Percentiles rank a stretch among this genome's conserved stretches.
Conservation (phyloP, 768 basidiomycete genomes). For the Strobilomyces dryophilus region DNA sequence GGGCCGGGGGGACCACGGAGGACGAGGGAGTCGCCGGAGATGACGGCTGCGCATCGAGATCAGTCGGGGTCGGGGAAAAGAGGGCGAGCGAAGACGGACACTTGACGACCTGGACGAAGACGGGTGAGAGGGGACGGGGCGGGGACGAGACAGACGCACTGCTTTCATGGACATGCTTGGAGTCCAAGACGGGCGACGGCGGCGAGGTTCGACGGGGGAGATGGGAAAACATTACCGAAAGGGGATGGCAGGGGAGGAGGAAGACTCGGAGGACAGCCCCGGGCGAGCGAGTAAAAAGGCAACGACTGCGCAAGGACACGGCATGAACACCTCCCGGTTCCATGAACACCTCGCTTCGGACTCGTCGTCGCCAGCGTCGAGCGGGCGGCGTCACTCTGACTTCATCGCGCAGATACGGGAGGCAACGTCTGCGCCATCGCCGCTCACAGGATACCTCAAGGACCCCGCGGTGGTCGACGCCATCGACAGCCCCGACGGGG, state of each 20-base stretch:
- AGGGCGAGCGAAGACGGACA: slow-evolving; percentile 39
- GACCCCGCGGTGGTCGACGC: slow-evolving; percentile 39
- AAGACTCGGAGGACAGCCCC: too few species aligned
- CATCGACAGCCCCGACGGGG: slow-evolving; percentile 30
- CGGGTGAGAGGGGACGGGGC: neutral
- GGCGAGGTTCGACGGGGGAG: neutral
- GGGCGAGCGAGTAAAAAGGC: slow-evolving; percentile 1
- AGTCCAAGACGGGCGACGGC: too few species aligned
- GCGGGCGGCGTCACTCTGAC: slow-evolving; percentile 21
- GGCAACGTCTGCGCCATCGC: slow-evolving; percentile 42
- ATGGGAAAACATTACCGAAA: neutral
- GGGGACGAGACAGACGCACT: slow-evolving; percentile 42
- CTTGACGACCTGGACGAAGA: slow-evolving; percentile 53
- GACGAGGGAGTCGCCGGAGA: slow-evolving; percentile 88
- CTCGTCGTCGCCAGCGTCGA: slow-evolving; percentile 2
- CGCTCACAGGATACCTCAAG: slow-evolving; percentile 40
- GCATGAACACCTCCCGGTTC: slow-evolving; percentile 29
- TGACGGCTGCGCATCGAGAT: slow-evolving; percentile 55
- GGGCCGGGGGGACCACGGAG: slow-evolving; percentile 72
- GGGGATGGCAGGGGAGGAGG: neutral
- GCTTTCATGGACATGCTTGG: slow-evolving; percentile 68
- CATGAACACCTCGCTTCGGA: slow-evolving; percentile 28
- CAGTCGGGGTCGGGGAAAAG: slow-evolving; percentile 7
- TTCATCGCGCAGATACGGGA: slow-evolving; percentile 40
- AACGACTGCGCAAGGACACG: slow-evolving; percentile 2